Evolutionary conservation across 345 rosid genomes (phyloP).

Genomic region (Citrus australasica): DNA sequence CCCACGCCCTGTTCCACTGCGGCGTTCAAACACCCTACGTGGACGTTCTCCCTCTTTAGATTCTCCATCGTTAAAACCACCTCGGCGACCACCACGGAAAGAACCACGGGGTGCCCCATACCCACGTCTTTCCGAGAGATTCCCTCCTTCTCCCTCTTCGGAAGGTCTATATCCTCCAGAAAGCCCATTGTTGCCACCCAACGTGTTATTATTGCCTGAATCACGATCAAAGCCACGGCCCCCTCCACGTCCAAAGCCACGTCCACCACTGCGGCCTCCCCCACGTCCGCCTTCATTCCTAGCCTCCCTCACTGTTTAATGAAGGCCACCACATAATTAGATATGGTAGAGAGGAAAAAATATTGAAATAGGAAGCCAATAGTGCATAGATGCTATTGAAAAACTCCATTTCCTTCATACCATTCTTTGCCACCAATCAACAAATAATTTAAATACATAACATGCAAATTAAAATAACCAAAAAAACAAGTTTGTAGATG

Average conservation of each 20-base stretch:
- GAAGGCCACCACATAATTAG: slow-evolving; percentile 2
- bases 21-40: slow-evolving; percentile 71
- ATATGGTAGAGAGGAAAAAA: neutral
- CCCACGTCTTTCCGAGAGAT: slow-evolving; percentile 48
- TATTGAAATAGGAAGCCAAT: neutral
- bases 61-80: slow-evolving; percentile 60
- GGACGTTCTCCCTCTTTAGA: slow-evolving; percentile 75
- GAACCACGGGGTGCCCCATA: slow-evolving; percentile 57
- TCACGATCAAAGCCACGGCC: slow-evolving; percentile 61
- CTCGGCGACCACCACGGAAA: slow-evolving; percentile 75
- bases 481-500: neutral
- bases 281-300: slow-evolving; percentile 73
- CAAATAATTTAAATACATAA: neutral
- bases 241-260: slow-evolving; percentile 64
- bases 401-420: neutral
- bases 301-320: slow-evolving; percentile 62
- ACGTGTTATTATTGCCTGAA: slow-evolving; percentile 36
- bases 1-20: slow-evolving; percentile 95
- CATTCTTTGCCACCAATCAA: neutral
- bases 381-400: too few species aligned
- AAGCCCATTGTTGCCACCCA: slow-evolving; percentile 51
- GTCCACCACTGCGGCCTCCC: slow-evolving; percentile 49
- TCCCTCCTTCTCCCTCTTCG: slow-evolving; percentile 69
- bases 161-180: slow-evolving; percentile 53
- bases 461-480: neutral